These are phyloP conservation scores for Botrytis galanthina DNA, from an alignment of 2,329 filamentous ascomycete species.

Conservation along the genomic window DNA sequence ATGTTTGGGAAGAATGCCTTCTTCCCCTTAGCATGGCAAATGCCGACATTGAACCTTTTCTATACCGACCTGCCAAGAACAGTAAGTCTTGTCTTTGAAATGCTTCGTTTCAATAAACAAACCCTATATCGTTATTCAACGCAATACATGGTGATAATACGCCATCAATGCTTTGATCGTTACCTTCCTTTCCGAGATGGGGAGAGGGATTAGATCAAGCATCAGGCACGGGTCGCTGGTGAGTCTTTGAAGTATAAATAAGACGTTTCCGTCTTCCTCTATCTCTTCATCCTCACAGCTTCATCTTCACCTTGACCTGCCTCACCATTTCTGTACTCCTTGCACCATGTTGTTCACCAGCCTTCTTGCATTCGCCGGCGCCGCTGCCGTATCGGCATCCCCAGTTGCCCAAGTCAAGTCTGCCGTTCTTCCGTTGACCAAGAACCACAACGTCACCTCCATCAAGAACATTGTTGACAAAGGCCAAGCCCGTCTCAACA, in stretches of 20 bases:
- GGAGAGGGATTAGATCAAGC: neutral
- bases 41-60: neutral
- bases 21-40: neutral
- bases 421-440: neutral
- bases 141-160: neutral
- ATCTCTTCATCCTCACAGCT: neutral
- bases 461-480: neutral
- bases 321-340: neutral
- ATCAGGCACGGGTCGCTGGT: neutral
- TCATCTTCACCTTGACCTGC: neutral
- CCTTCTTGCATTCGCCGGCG: neutral
- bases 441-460: neutral
- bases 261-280: neutral
- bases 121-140: neutral
- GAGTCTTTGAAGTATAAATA: neutral
- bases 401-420: neutral
- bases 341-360: neutral
- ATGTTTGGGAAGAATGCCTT: neutral
- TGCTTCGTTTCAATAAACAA: neutral
- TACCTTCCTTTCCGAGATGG: neutral
- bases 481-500: neutral
- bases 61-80: neutral
- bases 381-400: neutral
- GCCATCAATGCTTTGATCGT: neutral
- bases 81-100: neutral